phyloP scores from a whole-genome alignment of 2,329 filamentous ascomycete species.

The Ampelomyces quisqualis region DNA sequence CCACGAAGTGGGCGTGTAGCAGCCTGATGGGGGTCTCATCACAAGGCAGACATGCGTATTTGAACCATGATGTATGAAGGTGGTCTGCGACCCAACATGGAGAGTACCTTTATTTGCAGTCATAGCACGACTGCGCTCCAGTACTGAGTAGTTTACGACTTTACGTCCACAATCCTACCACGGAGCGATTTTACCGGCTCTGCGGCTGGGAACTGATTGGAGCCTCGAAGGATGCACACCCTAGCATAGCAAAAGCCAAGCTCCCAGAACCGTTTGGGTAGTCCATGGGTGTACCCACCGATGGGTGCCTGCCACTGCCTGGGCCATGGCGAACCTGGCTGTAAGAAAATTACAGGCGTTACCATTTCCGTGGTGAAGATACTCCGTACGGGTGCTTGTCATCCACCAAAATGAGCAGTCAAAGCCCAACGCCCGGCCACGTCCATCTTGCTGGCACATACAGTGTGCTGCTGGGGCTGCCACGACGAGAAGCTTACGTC shows the following conservation, averaged over 20 bases:
- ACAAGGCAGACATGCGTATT: conserved; percentile 38
- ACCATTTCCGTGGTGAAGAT: too few species aligned
- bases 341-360: conserved; percentile 21
- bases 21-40: conserved; percentile 33
- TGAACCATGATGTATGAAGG: conserved; percentile 28
- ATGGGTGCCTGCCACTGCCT: conserved; percentile 31
- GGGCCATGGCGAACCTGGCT: conserved; percentile 28
- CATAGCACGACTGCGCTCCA: conserved; percentile 36
- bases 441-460: conserved; percentile 9
- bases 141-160: conserved; percentile 31
- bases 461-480: conserved; percentile 2
- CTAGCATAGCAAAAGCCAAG: conserved; percentile 36
- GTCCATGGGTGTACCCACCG: conserved; percentile 29
- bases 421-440: conserved; percentile 6
- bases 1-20: conserved; percentile 28
- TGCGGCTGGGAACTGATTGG: conserved; percentile 41
- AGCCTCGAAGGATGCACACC: conserved; percentile 43
- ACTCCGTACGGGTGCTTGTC: too few species aligned
- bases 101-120: conserved; percentile 36
- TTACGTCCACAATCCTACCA: conserved; percentile 24
- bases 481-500: too few species aligned
- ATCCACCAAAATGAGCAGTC: too few species aligned
- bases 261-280: conserved; percentile 41
- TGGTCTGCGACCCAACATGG: conserved; percentile 40
- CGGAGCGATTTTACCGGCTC: conserved; percentile 39